phyloP scores from a whole-genome alignment of 345 rosid genomes.

The Eucalyptus marginata region DNA sequence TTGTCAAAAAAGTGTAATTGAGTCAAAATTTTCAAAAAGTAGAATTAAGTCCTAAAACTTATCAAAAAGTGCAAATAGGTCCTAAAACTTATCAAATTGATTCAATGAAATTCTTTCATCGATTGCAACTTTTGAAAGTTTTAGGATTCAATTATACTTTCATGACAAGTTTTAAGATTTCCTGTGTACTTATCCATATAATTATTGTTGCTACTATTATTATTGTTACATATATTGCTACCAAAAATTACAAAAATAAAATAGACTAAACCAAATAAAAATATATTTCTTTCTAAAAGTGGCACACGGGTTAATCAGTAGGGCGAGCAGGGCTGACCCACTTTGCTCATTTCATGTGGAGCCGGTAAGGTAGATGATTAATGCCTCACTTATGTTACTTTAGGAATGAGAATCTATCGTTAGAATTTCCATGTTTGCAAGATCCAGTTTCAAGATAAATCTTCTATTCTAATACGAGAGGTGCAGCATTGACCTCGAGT shows the following conservation, averaged over 20 bases:
- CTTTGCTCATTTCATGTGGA: not conserved
- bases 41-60: too few relatives aligned
- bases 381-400: not conserved
- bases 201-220: not conserved
- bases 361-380: not conserved
- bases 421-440: not conserved
- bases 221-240: not conserved
- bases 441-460: not conserved
- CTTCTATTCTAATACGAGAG: not conserved
- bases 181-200: rapidly evolving
- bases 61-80: too few relatives aligned
- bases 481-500: not conserved
- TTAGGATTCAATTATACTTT: too few relatives aligned
- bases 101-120: too few relatives aligned
- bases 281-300: not conserved
- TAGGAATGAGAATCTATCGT: not conserved
- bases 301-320: not conserved
- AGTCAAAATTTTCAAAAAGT: too few relatives aligned
- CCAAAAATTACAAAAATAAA: too few relatives aligned
- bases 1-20: too few relatives aligned
- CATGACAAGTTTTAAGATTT: too few relatives aligned
- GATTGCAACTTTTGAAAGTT: too few relatives aligned
- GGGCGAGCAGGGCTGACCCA: not conserved
- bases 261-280: too few relatives aligned
- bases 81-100: too few relatives aligned